Evolutionary conservation across 1,284 basidiomycete species (phyloP), one percentile per base, ranked within the genome.

Genomic region (Trichosporon inkin): DNA sequence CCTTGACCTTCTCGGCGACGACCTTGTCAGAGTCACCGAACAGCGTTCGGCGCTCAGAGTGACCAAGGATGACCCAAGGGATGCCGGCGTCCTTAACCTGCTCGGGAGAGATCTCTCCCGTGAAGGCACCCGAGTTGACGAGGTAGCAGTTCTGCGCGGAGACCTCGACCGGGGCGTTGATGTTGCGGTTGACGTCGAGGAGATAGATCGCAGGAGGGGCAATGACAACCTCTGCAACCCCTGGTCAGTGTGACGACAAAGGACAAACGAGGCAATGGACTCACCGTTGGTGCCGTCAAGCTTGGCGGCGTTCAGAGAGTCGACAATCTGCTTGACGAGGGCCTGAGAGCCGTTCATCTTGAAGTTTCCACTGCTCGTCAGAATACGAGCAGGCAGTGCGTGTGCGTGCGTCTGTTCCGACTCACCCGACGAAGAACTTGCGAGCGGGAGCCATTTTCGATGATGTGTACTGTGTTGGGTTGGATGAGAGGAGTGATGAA

Each of bases 61-160:
- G 95, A 84, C 94, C 95, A 62, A 98, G 85, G 77, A 99, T 90
- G 68, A 97, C 93, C 80, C 90, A 98, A 61, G 90, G 89, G 67
- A 98, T 86, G 3, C 82, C 82, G 17, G 90, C 89, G 74, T 98
- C 92, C 61, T 83, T 84, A 71, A 98, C 85, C 81, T 96, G 92
- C 6, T 82, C 72, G 6, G 92, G 86, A 70, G 90, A 92, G 80
- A 90, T 90, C 80, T 96, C 93, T 60, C 93, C 95, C 10, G 96
- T 99, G 82, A 88, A 99, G 19, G 95, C 95, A 56, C 95, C 95
- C 20, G 85, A 86, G 13, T 84, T 73, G 79, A 92, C 89, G 78
- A 83, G 82, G 83, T 94, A 92, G 69, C 86, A 86, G 82, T 98
- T 98, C 80, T 99, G 96, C 20, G 94, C 95, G 13, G 91, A 80